Base-by-base conservation (phyloP, 2,329 filamentous ascomycete genomes). In the Cladobotryum protrusum region DNA sequence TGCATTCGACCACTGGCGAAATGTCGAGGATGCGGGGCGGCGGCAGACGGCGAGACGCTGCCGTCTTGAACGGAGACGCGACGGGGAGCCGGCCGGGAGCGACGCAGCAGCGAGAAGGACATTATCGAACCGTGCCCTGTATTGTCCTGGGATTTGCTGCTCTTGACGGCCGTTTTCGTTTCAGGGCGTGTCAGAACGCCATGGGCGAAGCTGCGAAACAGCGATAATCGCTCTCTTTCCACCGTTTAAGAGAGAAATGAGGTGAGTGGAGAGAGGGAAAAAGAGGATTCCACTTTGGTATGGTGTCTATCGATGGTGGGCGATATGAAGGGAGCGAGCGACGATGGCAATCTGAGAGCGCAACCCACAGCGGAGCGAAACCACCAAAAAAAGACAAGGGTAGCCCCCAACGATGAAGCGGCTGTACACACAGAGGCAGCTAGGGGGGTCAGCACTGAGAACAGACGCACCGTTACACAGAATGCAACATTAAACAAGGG, bases 21-120 rank as follows among this genome's bases (percentile, higher is more conserved):
- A 44, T 58, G 59, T 24, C 60, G 63, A 46, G 57, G 55, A 29
- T 56, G 54, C 9, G 55, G 60, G n/a, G 55, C 59, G 15, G 63
- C 59, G n/a, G 65, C 59, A 8, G 66, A 64, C 17, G 64, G 61
- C 24, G 66, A 67, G 45, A 55, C 55, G 53, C 60, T 60, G 48
- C 59, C 58, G 49, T 61, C 58, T 47, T 54, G 63, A 45, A 58
- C 55, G 48, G 63, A 61, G 47, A 60, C 57, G 59, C 64, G 67
- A 59, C 63, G 65, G 57, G 60, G 61, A 47, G 59, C 60, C 55
- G 60, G 61, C 56, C 63, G 63, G 19, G 65, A 60, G 45, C 61
- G 63, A 52, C 62, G 65, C 50, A 68, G 58, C 48, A 67, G 59
- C 54, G 67, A 68, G 54, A 65, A 63, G 59, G 70, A 67, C 67